These are phyloP conservation scores for Fusarium illudens DNA, from an alignment of 2,329 filamentous ascomycete genomes.

Conservation along the genomic window DNA sequence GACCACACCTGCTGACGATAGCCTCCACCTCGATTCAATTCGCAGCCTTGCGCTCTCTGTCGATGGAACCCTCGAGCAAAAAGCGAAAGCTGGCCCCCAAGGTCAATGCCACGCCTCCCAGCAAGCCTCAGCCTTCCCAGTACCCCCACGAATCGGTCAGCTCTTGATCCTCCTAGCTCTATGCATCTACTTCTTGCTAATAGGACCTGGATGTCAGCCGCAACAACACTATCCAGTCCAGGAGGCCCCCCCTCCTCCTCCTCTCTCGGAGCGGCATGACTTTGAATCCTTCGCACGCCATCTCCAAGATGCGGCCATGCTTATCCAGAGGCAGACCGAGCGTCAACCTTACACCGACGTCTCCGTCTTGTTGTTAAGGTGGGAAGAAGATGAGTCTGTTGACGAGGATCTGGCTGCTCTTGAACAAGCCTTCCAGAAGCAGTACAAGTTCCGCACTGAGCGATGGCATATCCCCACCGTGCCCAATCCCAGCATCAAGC, in stretches of 20 bases:
- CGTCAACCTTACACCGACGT: slow-evolving; percentile 65
- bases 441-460: slow-evolving; percentile 68
- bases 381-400: slow-evolving; percentile 67
- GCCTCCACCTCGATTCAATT: slow-evolving; percentile 23
- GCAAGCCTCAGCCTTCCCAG: slow-evolving; percentile 44
- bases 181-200: slow-evolving; percentile 33
- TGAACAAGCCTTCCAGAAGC: slow-evolving; percentile 65
- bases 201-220: slow-evolving; percentile 30
- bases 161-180: slow-evolving; percentile 34
- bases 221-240: slow-evolving; percentile 49
- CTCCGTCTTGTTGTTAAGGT: slow-evolving; percentile 67
- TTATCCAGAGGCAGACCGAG: slow-evolving; percentile 71
- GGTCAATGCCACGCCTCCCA: slow-evolving; percentile 46
- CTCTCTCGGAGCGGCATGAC: slow-evolving; percentile 62
- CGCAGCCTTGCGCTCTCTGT: slow-evolving; percentile 24
- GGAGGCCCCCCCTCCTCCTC: slow-evolving; percentile 49
- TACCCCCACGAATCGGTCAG: slow-evolving; percentile 49
- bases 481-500: slow-evolving; percentile 67
- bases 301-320: slow-evolving; percentile 73
- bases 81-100: slow-evolving; percentile 57
- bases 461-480: slow-evolving; percentile 68
- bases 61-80: slow-evolving; percentile 55
- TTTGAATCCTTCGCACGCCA: slow-evolving; percentile 74
- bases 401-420: slow-evolving; percentile 63
- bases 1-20: slow-evolving; percentile 30